phyloP scores from a whole-genome alignment of 1,284 basidiomycete species.

The Sparassis latifolia region DNA sequence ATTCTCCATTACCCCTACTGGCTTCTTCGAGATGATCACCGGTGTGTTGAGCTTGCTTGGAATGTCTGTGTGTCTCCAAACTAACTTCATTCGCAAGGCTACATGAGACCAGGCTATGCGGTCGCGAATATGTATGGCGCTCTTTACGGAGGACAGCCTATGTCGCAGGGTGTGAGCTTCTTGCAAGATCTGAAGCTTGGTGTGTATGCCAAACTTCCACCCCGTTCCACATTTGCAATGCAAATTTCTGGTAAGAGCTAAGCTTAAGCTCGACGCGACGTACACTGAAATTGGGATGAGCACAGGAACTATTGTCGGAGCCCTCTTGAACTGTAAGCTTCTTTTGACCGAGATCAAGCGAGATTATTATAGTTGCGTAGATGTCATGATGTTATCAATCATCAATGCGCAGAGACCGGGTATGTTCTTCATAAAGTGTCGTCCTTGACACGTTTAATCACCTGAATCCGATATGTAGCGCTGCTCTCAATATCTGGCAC shows the following conservation, averaged over 20 bases:
- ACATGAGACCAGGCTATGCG: conserved; percentile 35
- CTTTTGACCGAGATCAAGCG: background rate
- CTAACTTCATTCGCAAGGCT: conserved; percentile 10
- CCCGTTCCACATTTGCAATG: conserved; percentile 51
- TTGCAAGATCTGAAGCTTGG: conserved; percentile 44
- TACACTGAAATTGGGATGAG: background rate
- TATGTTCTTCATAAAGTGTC: conserved; percentile 23
- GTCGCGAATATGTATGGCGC: conserved; percentile 47
- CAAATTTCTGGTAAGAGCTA: conserved; percentile 27
- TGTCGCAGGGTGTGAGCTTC: conserved; percentile 34
- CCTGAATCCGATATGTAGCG: conserved; percentile 8
- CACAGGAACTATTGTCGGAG: conserved; percentile 7
- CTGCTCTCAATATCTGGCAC: conserved; percentile 27
- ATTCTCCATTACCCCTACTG: conserved; percentile 18
- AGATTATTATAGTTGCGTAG: conserved; percentile 7
- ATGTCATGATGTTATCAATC: conserved; percentile 45
- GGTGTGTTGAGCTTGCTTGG: conserved; percentile 2
- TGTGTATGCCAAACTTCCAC: conserved; percentile 54
- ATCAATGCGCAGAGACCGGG: conserved; percentile 35
- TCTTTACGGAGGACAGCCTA: conserved; percentile 33
- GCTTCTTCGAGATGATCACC: conserved; percentile 25
- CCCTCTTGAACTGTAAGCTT: conserved; percentile 6
- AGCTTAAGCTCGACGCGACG: background rate
- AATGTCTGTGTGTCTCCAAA: background rate
- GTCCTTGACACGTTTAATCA: conserved; percentile 9